Percentiles rank a stretch among this genome's conserved stretches.
Evolutionary conservation across 176 grass and related monocot species (phyloP).

Genomic region (Paspalum vaginatum): DNA sequence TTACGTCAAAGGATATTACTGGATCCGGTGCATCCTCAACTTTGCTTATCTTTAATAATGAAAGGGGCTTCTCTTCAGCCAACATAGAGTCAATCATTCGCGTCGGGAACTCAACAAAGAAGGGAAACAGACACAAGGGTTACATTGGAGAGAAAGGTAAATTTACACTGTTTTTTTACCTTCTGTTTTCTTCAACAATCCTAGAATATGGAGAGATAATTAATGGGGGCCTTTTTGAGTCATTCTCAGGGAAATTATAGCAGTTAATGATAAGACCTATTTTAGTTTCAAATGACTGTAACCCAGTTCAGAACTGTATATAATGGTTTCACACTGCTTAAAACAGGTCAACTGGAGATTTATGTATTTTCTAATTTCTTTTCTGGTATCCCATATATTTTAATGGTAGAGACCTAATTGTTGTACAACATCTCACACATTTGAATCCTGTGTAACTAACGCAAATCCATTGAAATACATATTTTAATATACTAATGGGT

Average conservation of each 20-base stretch:
- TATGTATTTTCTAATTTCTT: not conserved
- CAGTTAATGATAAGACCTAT: slow-evolving; percentile 1
- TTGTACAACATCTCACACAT: not conserved
- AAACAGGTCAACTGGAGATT: not conserved
- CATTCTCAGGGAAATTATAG: not conserved
- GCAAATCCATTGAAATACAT: not conserved
- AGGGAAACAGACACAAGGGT: slow-evolving; percentile 42
- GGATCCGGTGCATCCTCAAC: slow-evolving; percentile 49
- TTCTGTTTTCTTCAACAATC: not conserved
- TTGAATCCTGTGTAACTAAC: not conserved
- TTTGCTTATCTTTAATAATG: slow-evolving; percentile 70
- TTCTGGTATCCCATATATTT: not conserved
- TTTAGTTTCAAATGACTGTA: not conserved
- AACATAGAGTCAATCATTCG: slow-evolving; percentile 76
- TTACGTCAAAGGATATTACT: slow-evolving; percentile 62
- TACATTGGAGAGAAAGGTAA: slow-evolving; percentile 82
- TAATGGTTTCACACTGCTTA: not conserved
- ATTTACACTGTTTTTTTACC: not conserved
- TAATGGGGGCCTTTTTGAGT: not conserved
- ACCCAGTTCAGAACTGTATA: not conserved
- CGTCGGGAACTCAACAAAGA: slow-evolving; percentile 68
- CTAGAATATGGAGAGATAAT: not conserved
- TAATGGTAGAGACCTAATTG: not conserved
- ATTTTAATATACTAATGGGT: not conserved
- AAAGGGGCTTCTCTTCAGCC: slow-evolving; percentile 52